Percentiles rank a stretch among this genome's conserved stretches.
These are phyloP conservation scores for Pyrus communis DNA, from an alignment of 306 rosid species.

Conservation along the genomic window DNA sequence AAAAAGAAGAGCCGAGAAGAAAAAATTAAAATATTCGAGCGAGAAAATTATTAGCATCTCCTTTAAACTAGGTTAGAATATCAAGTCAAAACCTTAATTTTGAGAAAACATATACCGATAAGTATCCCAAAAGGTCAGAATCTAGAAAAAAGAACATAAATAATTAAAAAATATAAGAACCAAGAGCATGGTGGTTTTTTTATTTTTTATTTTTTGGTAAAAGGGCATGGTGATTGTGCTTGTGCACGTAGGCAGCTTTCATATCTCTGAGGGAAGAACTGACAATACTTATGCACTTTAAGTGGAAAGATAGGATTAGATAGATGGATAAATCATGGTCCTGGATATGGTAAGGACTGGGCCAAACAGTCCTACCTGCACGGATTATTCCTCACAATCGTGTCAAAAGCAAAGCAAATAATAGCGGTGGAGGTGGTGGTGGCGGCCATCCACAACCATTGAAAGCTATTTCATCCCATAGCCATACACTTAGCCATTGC, in stretches of 20 bases:
- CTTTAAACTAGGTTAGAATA: no score
- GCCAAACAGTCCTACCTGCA: background rate
- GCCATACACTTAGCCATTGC: slow-evolving; percentile 11
- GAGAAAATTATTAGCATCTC: no score
- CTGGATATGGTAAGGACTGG: background rate
- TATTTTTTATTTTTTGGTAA: no score
- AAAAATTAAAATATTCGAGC: background rate
- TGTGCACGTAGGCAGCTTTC: background rate
- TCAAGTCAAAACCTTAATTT: background rate
- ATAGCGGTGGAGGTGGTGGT: slow-evolving; percentile 8
- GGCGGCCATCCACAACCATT: slow-evolving; percentile 8
- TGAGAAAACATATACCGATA: background rate
- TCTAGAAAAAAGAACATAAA: background rate
- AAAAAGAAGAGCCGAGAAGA: background rate
- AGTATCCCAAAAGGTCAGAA: background rate
- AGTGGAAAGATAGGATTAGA: background rate
- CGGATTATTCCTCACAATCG: slow-evolving; percentile 15
- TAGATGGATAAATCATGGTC: background rate
- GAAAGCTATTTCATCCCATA: background rate
- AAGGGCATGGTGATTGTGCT: background rate
- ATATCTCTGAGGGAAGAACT: background rate
- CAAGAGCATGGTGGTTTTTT: no score
- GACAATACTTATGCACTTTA: slow-evolving; percentile 7
- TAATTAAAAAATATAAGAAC: background rate
- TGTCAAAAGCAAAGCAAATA: slow-evolving; percentile 17